phyloP scores from a whole-genome alignment of 2,329 filamentous ascomycete species.

The Botrytis deweyae region DNA sequence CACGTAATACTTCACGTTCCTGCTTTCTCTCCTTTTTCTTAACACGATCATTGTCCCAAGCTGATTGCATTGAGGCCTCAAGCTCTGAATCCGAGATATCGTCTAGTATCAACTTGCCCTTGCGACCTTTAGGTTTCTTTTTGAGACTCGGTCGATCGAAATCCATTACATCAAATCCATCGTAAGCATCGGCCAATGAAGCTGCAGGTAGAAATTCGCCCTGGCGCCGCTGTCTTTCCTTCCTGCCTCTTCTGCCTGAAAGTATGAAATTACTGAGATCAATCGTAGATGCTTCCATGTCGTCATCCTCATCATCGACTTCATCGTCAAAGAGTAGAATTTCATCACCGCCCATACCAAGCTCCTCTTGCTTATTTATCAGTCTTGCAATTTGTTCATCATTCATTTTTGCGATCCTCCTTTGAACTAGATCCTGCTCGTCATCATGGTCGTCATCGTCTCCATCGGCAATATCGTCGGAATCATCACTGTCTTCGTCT shows the following conservation, averaged over 20 bases:
- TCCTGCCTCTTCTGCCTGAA: conserved; percentile 30
- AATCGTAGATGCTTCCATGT: conserved; percentile 3
- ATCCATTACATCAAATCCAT: conserved; percentile 83
- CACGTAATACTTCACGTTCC: conserved; percentile 66
- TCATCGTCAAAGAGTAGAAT: conserved; percentile 55
- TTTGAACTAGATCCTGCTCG: conserved; percentile 42
- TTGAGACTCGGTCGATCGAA: conserved; percentile 68
- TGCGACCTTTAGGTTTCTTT: conserved; percentile 62
- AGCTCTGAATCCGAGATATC: conserved; percentile 67
- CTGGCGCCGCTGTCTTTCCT: conserved; percentile 33
- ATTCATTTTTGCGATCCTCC: conserved; percentile 49
- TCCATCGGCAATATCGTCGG: conserved; percentile 29
- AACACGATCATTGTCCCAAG: conserved; percentile 66
- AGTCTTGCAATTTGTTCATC: conserved; percentile 63
- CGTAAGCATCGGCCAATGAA: conserved; percentile 52
- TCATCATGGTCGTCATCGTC: conserved; percentile 36
- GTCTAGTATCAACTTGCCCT: conserved; percentile 51
- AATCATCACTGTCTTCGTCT: conserved; percentile 35
- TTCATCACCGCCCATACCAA: conserved; percentile 61
- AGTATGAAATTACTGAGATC: conserved; percentile 18
- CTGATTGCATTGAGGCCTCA: conserved; percentile 55
- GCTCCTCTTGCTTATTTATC: conserved; percentile 60
- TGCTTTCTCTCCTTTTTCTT: conserved; percentile 71
- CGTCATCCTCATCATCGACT: conserved; percentile 37
- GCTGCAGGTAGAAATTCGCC: conserved; percentile 53